A percentile compares a stretch with the other conserved stretches of the same genome.
Evolutionary conservation across 331 rosid species (phyloP).

Genomic region (Dryas integrifolia): DNA sequence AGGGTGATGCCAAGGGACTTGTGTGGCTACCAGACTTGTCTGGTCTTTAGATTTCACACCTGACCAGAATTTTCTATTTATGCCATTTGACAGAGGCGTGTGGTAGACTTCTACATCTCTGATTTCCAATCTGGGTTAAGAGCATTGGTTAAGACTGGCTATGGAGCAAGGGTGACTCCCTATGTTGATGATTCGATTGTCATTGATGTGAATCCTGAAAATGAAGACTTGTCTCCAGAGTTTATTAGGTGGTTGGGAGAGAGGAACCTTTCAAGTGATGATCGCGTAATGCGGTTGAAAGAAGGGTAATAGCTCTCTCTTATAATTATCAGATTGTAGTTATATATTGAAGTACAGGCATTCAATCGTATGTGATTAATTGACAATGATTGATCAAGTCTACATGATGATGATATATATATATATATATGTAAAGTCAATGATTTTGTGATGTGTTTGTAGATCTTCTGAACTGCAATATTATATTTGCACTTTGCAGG

Average conservation of each 20-base stretch:
- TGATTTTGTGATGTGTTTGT: constrained; percentile 2
- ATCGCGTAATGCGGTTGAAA: constrained; percentile 82
- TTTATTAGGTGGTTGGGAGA: constrained; percentile 80
- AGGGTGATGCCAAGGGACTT: not conserved
- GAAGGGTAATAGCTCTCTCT: constrained; percentile 69
- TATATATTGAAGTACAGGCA: not conserved
- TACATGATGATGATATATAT: not conserved
- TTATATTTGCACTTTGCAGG: constrained; percentile 55
- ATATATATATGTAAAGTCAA: not conserved
- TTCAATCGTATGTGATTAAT: not conserved
- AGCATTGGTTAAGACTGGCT: constrained; percentile 96
- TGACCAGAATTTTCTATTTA: constrained; percentile 23
- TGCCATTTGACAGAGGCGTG: constrained; percentile 66
- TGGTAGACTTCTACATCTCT: constrained; percentile 93
- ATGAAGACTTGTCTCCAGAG: constrained; percentile 84
- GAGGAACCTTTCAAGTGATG: constrained; percentile 93
- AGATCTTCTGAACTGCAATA: constrained; percentile 15
- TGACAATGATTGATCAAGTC: not conserved
- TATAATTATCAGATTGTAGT: not conserved
- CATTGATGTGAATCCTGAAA: constrained; percentile 73
- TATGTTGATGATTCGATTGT: constrained; percentile 84
- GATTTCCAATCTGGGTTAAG: constrained; percentile 98
- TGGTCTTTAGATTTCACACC: constrained; percentile 11
- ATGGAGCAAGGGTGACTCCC: constrained; percentile 92
- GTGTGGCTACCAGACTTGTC: not conserved